Conservation (phyloP, 2,329 filamentous ascomycete genomes). For the Pseudogymnoascus sp. region DNA sequence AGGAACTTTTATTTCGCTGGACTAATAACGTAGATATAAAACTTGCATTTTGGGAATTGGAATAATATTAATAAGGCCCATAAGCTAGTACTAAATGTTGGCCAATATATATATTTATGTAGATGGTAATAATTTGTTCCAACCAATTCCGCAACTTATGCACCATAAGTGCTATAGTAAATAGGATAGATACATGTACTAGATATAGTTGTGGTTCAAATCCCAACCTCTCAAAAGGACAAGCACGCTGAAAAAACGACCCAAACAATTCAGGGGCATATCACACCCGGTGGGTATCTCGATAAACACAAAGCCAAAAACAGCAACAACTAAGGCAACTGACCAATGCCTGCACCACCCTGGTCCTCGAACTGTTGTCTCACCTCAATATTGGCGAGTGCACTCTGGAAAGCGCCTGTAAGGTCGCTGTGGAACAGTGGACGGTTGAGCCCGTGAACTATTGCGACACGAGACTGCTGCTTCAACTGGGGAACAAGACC, state of each 20-base stretch:
- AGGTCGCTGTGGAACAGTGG: slow-evolving; percentile 93
- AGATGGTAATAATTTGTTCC: not conserved
- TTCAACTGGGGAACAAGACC: slow-evolving; percentile 26
- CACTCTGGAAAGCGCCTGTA: slow-evolving; percentile 79
- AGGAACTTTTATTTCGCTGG: not conserved
- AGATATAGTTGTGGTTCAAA: not conserved
- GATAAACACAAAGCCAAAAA: slow-evolving; percentile 5
- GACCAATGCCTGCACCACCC: slow-evolving; percentile 22
- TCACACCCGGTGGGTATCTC: not conserved
- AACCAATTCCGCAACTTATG: not conserved
- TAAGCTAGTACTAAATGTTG: slow-evolving; percentile 1
- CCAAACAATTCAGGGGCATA: slow-evolving; percentile 5
- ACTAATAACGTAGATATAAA: not conserved
- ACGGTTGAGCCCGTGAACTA: slow-evolving; percentile 77
- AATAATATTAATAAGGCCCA: not conserved
- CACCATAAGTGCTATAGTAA: not conserved
- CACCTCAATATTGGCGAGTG: slow-evolving; percentile 67
- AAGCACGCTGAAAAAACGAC: slow-evolving; percentile 6
- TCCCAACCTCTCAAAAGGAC: not conserved
- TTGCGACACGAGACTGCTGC: slow-evolving; percentile 42
- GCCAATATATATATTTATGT: slow-evolving; percentile 1
- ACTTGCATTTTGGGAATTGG: not conserved
- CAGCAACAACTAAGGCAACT: slow-evolving; percentile 15
- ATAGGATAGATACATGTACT: slow-evolving; percentile 1
- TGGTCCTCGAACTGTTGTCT: slow-evolving; percentile 32